These are phyloP conservation scores for Tagetes erecta DNA, from an alignment of 129 eudicot species.

Conservation along the genomic window DNA sequence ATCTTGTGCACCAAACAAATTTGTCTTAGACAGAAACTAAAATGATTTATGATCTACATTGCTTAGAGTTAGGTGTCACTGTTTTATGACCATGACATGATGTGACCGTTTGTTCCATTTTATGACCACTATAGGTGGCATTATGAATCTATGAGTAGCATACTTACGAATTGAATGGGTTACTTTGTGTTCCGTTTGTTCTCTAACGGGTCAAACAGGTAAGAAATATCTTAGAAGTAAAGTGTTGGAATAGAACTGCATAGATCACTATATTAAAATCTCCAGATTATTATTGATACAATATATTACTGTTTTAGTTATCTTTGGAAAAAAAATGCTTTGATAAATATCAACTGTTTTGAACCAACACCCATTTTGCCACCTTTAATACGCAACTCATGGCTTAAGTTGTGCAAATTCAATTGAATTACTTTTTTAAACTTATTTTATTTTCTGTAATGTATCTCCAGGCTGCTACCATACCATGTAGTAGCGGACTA, in stretches of 20 bases:
- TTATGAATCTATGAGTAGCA: neutral
- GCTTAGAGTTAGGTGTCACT: neutral
- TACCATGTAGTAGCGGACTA: constrained; percentile 48
- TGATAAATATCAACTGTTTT: neutral
- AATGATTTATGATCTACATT: neutral
- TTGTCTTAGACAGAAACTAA: neutral
- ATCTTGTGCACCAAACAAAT: neutral
- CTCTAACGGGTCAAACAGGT: neutral
- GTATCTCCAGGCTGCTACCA: constrained; percentile 68
- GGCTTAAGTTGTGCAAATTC: neutral
- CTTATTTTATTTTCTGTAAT: neutral
- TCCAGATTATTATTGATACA: no score
- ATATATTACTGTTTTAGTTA: neutral
- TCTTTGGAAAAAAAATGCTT: neutral
- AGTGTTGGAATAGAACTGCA: neutral
- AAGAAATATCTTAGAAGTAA: neutral
- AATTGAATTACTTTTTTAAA: neutral
- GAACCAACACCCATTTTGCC: neutral
- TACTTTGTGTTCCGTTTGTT: neutral
- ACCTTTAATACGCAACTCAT: neutral
- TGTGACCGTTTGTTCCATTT: neutral
- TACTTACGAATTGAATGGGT: neutral
- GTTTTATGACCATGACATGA: neutral
- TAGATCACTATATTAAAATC: neutral
- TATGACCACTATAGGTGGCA: neutral